phyloP scores from a whole-genome alignment of 306 rosid genomes.

The Castanea sativa region DNA sequence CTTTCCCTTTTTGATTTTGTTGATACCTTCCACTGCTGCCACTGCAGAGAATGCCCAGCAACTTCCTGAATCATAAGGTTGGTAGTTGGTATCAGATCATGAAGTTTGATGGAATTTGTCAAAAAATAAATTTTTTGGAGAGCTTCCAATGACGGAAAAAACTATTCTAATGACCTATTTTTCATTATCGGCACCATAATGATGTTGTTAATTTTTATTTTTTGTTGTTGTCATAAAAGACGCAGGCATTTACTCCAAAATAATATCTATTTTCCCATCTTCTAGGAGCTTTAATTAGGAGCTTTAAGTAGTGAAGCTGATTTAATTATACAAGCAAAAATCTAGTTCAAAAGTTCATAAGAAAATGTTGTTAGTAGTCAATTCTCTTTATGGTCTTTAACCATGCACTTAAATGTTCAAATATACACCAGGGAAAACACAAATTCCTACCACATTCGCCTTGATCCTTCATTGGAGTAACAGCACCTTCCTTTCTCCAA shows the following conservation, averaged over 20 bases:
- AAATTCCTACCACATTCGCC: conserved; percentile 65
- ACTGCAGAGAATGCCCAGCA: conserved; percentile 90
- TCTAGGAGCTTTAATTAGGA: not conserved
- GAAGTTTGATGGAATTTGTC: not conserved
- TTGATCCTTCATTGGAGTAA: conserved; percentile 66
- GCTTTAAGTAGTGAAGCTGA: not conserved
- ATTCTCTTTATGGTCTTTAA: not conserved
- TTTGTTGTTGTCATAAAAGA: not conserved
- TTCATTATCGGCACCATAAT: not conserved
- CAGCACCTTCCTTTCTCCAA: conserved; percentile 69
- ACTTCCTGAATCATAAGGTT: conserved; percentile 48
- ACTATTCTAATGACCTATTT: too few species aligned
- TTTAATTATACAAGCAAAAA: not conserved
- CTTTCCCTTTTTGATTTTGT: conserved; percentile 56
- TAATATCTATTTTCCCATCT: not conserved
- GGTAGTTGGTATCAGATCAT: not conserved
- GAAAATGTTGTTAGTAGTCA: not conserved
- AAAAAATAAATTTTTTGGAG: not conserved
- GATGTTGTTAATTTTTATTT: not conserved
- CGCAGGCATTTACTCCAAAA: not conserved
- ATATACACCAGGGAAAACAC: not conserved
- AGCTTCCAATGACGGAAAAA: not conserved
- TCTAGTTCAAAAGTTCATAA: not conserved
- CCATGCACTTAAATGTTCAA: conserved; percentile 1
- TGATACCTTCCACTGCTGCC: conserved; percentile 79